Percentiles rank a stretch among this genome's conserved stretches.
These are phyloP conservation scores for Teratosphaeria destructans DNA, from an alignment of 2,329 filamentous ascomycete genomes.

Conservation along the genomic window DNA sequence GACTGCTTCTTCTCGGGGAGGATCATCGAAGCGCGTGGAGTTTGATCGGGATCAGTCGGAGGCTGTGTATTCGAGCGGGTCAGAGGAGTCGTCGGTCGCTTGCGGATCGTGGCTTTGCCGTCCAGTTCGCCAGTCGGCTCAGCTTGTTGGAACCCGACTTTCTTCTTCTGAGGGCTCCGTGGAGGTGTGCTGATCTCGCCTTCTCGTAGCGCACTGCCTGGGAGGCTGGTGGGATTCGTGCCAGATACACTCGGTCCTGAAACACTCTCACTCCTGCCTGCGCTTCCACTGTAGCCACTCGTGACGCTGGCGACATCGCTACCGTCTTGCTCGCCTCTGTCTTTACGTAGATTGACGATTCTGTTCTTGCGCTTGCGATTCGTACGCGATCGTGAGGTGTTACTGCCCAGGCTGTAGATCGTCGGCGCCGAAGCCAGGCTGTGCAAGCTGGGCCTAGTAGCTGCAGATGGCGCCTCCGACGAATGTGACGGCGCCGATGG, in stretches of 20 bases:
- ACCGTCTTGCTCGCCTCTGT: constrained; percentile 32
- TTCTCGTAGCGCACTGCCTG: constrained; percentile 15
- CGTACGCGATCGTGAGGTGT: constrained; percentile 49
- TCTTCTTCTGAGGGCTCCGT: constrained; percentile 33
- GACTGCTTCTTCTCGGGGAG: constrained; percentile 10
- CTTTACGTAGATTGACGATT: constrained; percentile 68
- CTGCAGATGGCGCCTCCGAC: constrained; percentile 53
- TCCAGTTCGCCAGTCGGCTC: not conserved
- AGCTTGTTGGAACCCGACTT: constrained; percentile 21
- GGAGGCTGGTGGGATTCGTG: constrained; percentile 25
- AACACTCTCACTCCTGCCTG: constrained; percentile 16
- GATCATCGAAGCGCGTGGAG: constrained; percentile 22
- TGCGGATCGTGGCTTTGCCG: not conserved
- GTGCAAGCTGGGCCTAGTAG: constrained; percentile 58
- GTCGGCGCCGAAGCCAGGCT: constrained; percentile 48
- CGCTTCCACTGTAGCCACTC: constrained; percentile 31
- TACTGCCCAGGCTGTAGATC: constrained; percentile 46
- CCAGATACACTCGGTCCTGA: constrained; percentile 26
- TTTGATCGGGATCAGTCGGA: constrained; percentile 27
- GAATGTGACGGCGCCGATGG: constrained; percentile 45
- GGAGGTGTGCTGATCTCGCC: constrained; percentile 38
- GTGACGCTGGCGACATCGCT: constrained; percentile 38
- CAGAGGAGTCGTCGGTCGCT: constrained; percentile 11
- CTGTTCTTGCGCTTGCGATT: constrained; percentile 73
- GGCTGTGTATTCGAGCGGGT: not conserved